phyloP scores from a whole-genome alignment of 352 stramenopile genomes.

The Pythium chondricola region DNA sequence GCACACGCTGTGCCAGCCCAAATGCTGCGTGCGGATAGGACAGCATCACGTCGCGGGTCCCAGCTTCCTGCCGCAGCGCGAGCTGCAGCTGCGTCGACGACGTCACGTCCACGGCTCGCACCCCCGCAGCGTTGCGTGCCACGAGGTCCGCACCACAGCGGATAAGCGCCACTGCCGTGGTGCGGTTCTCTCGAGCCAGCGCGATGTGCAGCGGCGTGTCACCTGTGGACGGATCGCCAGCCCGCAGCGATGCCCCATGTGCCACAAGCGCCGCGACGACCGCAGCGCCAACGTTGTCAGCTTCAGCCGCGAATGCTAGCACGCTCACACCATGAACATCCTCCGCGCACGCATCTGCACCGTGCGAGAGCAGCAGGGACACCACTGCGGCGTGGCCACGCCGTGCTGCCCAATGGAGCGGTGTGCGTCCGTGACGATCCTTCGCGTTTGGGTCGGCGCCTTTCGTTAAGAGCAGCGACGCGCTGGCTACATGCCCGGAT shows the following conservation, averaged over 20 bases:
- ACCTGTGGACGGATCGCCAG: constrained; percentile 27
- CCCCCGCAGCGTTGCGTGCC: constrained; percentile 49
- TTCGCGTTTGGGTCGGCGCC: constrained; percentile 49
- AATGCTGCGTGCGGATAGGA: constrained; percentile 72
- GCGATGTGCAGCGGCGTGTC: constrained; percentile 77
- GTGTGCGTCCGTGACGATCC: constrained; percentile 54
- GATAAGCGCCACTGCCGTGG: constrained; percentile 62
- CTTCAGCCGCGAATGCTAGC: constrained; percentile 59
- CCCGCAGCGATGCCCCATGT: constrained; percentile 35
- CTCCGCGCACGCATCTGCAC: constrained; percentile 32
- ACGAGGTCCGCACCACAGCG: constrained; percentile 68
- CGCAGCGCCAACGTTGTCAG: constrained; percentile 39
- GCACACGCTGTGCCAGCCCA: constrained; percentile 51
- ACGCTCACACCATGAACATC: constrained; percentile 46
- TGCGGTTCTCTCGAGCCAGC: constrained; percentile 55
- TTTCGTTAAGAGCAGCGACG: constrained; percentile 31
- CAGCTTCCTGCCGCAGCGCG: constrained; percentile 64
- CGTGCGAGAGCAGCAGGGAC: constrained; percentile 35
- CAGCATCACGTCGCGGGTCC: constrained; percentile 76
- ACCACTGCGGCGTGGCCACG: constrained; percentile 59
- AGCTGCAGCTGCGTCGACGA: constrained; percentile 76
- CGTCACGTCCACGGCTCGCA: constrained; percentile 73
- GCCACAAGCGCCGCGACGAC: constrained; percentile 42
- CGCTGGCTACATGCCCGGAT: constrained; percentile 32
- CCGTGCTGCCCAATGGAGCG: constrained; percentile 69